These are phyloP conservation scores for Cryptococcus sp. DNA, from an alignment of 1,284 basidiomycete genomes.

Conservation along the genomic window DNA sequence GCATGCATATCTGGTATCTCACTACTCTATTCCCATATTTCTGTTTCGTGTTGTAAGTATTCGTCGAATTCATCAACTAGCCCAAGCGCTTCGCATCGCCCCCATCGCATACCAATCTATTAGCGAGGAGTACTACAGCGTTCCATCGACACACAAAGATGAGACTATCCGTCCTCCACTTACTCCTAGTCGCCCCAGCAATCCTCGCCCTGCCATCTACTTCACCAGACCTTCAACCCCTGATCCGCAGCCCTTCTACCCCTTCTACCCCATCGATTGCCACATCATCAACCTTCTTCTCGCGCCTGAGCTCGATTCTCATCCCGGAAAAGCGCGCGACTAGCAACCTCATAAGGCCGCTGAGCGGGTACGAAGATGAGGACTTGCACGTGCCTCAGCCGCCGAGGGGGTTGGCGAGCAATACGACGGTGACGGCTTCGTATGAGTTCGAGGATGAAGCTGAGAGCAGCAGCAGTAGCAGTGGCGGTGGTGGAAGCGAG, in stretches of 20 bases:
- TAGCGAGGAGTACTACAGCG: not conserved
- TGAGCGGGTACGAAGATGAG: slow-evolving; percentile 3
- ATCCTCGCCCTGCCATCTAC: not conserved
- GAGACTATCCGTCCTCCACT: slow-evolving; percentile 13
- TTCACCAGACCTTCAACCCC: not conserved
- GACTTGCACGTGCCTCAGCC: not conserved
- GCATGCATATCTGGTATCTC: too few relatives aligned
- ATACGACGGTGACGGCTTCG: not conserved
- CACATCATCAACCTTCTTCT: not conserved
- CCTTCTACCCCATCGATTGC: not conserved
- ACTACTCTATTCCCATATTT: too few relatives aligned
- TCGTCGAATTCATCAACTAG: too few relatives aligned
- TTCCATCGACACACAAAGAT: slow-evolving; percentile 1
- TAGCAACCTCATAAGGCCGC: not conserved
- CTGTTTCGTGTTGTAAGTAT: too few relatives aligned
- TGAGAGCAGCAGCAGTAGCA: too few relatives aligned
- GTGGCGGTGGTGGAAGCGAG: too few relatives aligned
- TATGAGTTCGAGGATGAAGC: not conserved
- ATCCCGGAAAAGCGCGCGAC: not conserved
- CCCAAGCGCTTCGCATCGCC: not conserved
- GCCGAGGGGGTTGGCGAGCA: not conserved
- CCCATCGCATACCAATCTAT: not conserved
- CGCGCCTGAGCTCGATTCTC: not conserved
- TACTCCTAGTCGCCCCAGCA: slow-evolving; percentile 3
- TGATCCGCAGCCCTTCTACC: too few relatives aligned